phyloP scores from a whole-genome alignment of 108 stramenopile genomes.

The Nitzschia sp. region DNA sequence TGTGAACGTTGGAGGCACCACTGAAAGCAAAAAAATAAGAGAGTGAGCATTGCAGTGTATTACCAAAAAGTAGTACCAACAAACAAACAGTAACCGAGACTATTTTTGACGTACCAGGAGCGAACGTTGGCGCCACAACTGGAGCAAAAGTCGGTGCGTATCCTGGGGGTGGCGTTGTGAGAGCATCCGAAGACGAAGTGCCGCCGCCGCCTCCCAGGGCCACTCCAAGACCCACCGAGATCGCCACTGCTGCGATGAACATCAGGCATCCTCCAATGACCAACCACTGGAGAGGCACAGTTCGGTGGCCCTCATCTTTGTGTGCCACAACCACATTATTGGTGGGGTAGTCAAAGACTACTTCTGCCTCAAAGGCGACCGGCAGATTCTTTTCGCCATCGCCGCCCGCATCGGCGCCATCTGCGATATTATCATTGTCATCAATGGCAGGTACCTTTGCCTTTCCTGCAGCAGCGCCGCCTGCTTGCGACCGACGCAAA shows the following conservation, averaged over 20 bases:
- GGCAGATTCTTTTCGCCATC: neutral
- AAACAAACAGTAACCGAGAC: neutral
- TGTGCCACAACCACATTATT: neutral
- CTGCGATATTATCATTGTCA: neutral
- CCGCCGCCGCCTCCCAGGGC: neutral
- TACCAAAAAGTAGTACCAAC: neutral
- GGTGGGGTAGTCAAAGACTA: constrained; percentile 1
- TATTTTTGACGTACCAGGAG: neutral
- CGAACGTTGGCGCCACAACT: neutral
- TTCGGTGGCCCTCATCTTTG: neutral
- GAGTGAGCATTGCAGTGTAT: neutral
- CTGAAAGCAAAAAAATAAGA: neutral
- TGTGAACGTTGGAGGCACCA: constrained; percentile 1
- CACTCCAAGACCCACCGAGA: constrained; percentile 1
- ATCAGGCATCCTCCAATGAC: neutral
- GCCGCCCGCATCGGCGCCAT: neutral
- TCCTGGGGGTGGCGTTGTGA: neutral
- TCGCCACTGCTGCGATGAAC: neutral
- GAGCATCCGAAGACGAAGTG: neutral
- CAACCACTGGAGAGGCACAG: neutral
- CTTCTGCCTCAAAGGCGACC: constrained; percentile 1
- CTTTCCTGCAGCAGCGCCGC: neutral
- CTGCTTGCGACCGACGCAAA: neutral
- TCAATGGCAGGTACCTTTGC: neutral
- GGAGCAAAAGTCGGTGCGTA: neutral